Base-by-base conservation (phyloP, 1,284 basidiomycete genomes). In the Phellinidium pouzarii region DNA sequence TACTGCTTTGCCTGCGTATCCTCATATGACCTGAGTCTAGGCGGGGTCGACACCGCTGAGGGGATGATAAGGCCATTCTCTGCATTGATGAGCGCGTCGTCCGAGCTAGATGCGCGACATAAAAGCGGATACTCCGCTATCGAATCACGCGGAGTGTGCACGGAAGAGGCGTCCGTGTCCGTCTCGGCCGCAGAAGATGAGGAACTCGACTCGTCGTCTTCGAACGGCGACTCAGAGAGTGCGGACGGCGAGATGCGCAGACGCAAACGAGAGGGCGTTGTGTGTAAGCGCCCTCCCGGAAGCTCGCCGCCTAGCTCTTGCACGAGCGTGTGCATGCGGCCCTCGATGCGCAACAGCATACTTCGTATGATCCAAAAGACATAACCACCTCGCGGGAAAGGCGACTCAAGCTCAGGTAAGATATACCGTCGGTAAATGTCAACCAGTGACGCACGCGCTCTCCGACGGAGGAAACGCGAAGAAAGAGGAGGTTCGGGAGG, bases 361-460 rank as follows among this genome's bases (percentile, higher is more conserved):
- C 77, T 79, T 26, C 73, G 70, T 36, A 77, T 64, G 14, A 76
- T 71, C 81, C 81, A 84, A 3, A 75, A 62, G 27, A 73, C 72
- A 60, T 79, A 83, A 3, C 66, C 64, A 9, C 65, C 65, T 7
- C 31, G 31, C 31, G 31, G 31, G 31, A 34, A 34, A 14, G 31
- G 3, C 58, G 54, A 40, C 55, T 65, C 67, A 56, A 80, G 67
- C 51, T 64, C 62, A 25, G 78, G 69, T 22, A 89, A 63, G 25
- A 91, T 79, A 62, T 82, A 77, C 19, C 76, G 76, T 17, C 88
- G 77, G 64, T 84, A 91, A 3, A 81, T 75, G 62, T 93, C 87
- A 12, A 91, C 78, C 9, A 93, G 75, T 2, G 77, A 70, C 7
- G 87, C 84, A 29, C 89, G 83, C 2, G 89, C 89, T 53, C 78